Evolutionary conservation across 2,329 filamentous ascomycete species (phyloP).

Genomic region (Aspergillus amoenus): DNA sequence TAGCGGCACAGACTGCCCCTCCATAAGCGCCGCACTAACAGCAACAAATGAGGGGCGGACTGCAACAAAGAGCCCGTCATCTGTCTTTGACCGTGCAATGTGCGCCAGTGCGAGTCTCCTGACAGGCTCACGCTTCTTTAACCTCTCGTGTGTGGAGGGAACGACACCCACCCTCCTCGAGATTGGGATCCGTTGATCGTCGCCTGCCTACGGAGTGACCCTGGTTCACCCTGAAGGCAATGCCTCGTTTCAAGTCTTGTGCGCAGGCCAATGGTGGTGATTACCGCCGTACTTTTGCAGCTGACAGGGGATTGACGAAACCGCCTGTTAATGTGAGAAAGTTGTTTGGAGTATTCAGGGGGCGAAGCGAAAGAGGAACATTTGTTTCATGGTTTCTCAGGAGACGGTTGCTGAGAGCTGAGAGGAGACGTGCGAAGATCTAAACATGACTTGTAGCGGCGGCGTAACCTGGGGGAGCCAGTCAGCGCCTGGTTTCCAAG

Average conservation of each 20-base stretch:
- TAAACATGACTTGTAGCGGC: no score
- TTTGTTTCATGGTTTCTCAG: not conserved
- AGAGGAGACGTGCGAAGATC: not conserved
- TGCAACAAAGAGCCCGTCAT: not conserved
- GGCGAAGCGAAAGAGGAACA: not conserved
- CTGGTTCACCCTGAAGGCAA: constrained; percentile 10
- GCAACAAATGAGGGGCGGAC: constrained; percentile 8
- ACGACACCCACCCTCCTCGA: constrained; percentile 5
- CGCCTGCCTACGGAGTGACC: constrained; percentile 7
- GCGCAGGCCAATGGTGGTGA: not conserved
- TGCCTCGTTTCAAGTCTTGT: constrained; percentile 4
- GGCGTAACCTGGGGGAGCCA: not conserved
- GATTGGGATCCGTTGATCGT: constrained; percentile 11
- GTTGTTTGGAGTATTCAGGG: not conserved
- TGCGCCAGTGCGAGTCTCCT: constrained; percentile 18
- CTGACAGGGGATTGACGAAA: not conserved
- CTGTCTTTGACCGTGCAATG: constrained; percentile 4
- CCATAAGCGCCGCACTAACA: constrained; percentile 14
- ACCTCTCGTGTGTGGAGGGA: constrained; percentile 7
- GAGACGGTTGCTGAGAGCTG: not conserved
- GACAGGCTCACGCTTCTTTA: constrained; percentile 17
- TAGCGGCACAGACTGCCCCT: not conserved
- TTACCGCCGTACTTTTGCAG: not conserved
- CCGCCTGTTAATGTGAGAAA: not conserved
- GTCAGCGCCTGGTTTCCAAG: constrained; percentile 17